Conservation (phyloP, 2,329 filamentous ascomycete genomes). For the Beauveria varroae region DNA sequence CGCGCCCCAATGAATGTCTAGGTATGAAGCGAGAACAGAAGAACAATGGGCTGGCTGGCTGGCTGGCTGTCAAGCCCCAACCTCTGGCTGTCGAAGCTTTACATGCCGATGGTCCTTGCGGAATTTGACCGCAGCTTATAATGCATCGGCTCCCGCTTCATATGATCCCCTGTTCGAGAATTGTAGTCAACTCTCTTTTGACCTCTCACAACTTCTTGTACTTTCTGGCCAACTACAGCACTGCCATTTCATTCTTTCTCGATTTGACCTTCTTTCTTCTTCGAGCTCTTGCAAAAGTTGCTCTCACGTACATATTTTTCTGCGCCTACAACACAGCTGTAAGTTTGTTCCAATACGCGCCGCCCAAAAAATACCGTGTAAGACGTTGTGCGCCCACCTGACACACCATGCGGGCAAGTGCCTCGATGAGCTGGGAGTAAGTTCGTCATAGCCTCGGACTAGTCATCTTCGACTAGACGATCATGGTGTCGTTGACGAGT, state of each 20-base stretch:
- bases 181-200: not conserved
- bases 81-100: not conserved
- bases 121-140: not conserved
- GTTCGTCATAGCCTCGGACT: not conserved
- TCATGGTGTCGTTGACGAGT: not conserved
- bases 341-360: slow-evolving; percentile 3
- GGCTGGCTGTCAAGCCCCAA: not conserved
- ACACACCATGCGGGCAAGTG: slow-evolving; percentile 4
- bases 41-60: not conserved
- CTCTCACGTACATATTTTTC: not conserved
- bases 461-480: not conserved
- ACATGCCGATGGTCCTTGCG: not conserved
- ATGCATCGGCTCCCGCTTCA: not conserved
- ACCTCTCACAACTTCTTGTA: not conserved
- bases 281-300: not conserved
- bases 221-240: not conserved
- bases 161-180: not conserved
- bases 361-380: not conserved
- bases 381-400: slow-evolving; percentile 10
- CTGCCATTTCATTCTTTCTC: not conserved
- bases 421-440: not conserved
- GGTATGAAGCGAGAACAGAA: not conserved
- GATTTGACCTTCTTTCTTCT: not conserved
- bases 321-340: not conserved
- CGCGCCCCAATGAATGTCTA: not conserved